These are phyloP conservation scores for Sinapis alba DNA, from an alignment of 441 rosid genomes.

Conservation along the genomic window DNA sequence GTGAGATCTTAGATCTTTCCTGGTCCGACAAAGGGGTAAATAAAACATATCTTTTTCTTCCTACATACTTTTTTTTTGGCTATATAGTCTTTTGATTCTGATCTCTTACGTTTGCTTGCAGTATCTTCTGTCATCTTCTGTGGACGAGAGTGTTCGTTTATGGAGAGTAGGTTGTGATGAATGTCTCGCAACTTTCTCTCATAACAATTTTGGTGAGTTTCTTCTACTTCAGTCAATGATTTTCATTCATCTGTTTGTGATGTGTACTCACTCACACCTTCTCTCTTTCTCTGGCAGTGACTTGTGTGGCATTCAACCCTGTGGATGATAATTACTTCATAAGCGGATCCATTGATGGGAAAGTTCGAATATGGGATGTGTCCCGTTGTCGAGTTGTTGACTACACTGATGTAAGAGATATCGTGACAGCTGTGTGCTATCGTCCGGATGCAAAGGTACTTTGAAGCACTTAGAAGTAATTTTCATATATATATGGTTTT, in stretches of 20 bases:
- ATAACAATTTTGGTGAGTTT: constrained; percentile 61
- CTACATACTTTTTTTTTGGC: too few species aligned
- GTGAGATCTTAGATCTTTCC: constrained; percentile 75
- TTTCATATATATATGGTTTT: neutral
- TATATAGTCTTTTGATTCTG: neutral
- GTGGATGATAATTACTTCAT: constrained; percentile 57
- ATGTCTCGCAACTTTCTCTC: constrained; percentile 56
- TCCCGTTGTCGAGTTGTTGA: constrained; percentile 49
- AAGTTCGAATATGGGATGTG: constrained; percentile 62
- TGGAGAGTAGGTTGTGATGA: constrained; percentile 59
- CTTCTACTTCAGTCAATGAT: constrained; percentile 17
- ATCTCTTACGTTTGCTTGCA: constrained; percentile 25
- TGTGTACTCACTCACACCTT: neutral
- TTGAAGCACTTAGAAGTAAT: constrained; percentile 12
- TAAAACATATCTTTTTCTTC: neutral
- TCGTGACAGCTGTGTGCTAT: constrained; percentile 62
- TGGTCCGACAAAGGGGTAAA: constrained; percentile 85
- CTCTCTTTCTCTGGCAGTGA: constrained; percentile 43
- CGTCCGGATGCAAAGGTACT: constrained; percentile 57
- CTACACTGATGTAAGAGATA: constrained; percentile 54
- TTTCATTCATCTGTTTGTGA: constrained; percentile 6
- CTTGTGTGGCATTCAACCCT: constrained; percentile 65
- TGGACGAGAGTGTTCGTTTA: constrained; percentile 63
- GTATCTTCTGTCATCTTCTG: constrained; percentile 62
- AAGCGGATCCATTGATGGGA: constrained; percentile 67